These are phyloP conservation scores for Emericellopsis atlantica DNA, from an alignment of 2,329 filamentous ascomycete genomes.

Conservation along the genomic window DNA sequence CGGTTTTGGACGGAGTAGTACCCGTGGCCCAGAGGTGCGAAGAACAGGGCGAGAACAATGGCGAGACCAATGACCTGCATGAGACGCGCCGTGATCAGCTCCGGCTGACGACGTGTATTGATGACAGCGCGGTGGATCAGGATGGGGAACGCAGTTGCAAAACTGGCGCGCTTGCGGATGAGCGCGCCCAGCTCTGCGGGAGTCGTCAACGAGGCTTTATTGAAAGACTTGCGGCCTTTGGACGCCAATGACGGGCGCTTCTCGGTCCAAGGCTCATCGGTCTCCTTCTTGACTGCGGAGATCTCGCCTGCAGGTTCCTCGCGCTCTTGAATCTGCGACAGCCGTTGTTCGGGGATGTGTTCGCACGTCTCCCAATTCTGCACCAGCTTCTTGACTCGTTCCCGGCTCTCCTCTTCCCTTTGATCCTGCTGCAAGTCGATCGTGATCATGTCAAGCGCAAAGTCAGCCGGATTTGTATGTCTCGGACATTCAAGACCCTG, in stretches of 20 bases:
- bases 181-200: constrained; percentile 63
- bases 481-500: constrained; percentile 53
- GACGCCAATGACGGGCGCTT: constrained; percentile 6
- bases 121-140: constrained; percentile 55
- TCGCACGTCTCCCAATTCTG: constrained; percentile 34
- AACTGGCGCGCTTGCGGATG: constrained; percentile 47
- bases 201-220: constrained; percentile 39
- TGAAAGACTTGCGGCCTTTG: constrained; percentile 22
- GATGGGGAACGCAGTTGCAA: constrained; percentile 51
- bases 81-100: constrained; percentile 48
- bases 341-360: not conserved
- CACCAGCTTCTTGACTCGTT: constrained; percentile 49
- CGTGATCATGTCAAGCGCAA: constrained; percentile 64
- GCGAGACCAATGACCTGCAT: constrained; percentile 56
- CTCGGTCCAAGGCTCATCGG: not conserved
- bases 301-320: not conserved
- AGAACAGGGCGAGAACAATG: constrained; percentile 54
- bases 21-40: constrained; percentile 56
- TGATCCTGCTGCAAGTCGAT: constrained; percentile 57
- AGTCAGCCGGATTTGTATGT: constrained; percentile 67
- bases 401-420: constrained; percentile 48
- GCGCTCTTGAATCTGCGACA: not conserved
- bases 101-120: constrained; percentile 56
- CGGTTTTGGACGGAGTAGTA: constrained; percentile 61
- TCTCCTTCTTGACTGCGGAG: not conserved